Percentiles rank a stretch among this genome's conserved stretches.
Conservation (phyloP, 2,329 filamentous ascomycete species). For the Sclerotinia trifoliorum region DNA sequence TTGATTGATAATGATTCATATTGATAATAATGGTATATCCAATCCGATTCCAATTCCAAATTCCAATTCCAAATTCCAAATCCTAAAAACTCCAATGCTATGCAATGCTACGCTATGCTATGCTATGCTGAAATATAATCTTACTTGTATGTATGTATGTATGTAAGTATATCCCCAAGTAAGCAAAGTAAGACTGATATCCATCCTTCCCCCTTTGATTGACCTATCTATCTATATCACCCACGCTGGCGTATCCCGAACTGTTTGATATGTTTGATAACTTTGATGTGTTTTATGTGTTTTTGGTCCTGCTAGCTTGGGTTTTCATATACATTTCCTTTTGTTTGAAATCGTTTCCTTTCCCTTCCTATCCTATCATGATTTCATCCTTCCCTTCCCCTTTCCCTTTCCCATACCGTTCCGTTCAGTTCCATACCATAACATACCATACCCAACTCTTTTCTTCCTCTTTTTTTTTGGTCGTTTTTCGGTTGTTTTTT, state of each 20-base stretch:
- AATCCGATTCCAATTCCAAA: neutral
- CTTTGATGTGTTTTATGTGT: no score
- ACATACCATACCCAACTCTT: neutral
- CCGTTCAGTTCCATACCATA: neutral
- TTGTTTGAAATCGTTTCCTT: no score
- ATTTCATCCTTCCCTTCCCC: no score
- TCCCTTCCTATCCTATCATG: neutral
- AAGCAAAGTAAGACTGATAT: no score
- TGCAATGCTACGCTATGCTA: slow-evolving; percentile 13
- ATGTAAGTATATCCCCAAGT: neutral
- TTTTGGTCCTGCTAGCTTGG: neutral
- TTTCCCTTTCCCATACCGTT: no score
- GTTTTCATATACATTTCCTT: neutral
- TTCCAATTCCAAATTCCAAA: neutral
- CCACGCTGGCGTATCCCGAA: no score
- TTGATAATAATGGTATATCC: slow-evolving; percentile 7
- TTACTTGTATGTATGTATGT: no score
- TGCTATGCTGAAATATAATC: neutral
- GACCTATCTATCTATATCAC: neutral
- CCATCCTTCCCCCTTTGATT: no score
- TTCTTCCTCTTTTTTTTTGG: neutral
- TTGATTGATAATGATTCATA: neutral
- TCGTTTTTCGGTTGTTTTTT: neutral
- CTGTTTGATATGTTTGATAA: neutral
- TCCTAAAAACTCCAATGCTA: slow-evolving; percentile 10